phyloP scores from a whole-genome alignment of 345 rosid genomes.

The Mallotus nudiflorus region DNA sequence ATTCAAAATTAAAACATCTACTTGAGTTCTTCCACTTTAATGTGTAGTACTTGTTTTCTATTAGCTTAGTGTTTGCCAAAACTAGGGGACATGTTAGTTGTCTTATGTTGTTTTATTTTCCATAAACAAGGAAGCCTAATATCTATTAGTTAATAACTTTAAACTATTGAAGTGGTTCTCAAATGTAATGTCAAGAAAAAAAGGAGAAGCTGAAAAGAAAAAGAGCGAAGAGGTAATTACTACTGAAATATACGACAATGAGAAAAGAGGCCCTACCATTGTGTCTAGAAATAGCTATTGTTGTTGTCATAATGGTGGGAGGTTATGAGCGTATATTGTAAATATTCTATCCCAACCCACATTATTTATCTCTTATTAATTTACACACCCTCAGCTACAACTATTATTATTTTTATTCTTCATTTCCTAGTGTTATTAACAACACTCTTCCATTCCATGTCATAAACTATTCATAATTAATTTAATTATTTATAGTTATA shows the following conservation, averaged over 20 bases:
- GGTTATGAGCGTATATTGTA: too few species aligned
- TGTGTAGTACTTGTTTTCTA: background rate
- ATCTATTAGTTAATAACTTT: conserved; percentile 1
- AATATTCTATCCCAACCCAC: too few species aligned
- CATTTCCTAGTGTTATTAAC: too few species aligned
- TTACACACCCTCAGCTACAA: too few species aligned
- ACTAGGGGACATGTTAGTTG: conserved; percentile 4
- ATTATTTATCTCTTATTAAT: too few species aligned
- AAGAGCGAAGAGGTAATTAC: conserved; percentile 29
- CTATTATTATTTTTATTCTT: too few species aligned
- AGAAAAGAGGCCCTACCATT: conserved; percentile 16
- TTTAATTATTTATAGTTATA: too few species aligned
- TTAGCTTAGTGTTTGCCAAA: background rate
- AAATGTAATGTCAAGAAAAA: conserved; percentile 45
- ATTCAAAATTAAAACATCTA: background rate
- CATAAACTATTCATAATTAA: too few species aligned
- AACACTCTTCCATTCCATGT: too few species aligned
- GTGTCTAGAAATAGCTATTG: too few species aligned
- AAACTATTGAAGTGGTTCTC: conserved; percentile 20
- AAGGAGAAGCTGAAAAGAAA: conserved; percentile 58
- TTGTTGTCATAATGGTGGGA: too few species aligned
- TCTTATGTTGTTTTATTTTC: background rate
- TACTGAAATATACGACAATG: conserved; percentile 21
- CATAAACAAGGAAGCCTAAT: background rate
- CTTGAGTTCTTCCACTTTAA: background rate